phyloP scores from a whole-genome alignment of 371 early-diverging fungal species.

The Mortierella sp. region DNA sequence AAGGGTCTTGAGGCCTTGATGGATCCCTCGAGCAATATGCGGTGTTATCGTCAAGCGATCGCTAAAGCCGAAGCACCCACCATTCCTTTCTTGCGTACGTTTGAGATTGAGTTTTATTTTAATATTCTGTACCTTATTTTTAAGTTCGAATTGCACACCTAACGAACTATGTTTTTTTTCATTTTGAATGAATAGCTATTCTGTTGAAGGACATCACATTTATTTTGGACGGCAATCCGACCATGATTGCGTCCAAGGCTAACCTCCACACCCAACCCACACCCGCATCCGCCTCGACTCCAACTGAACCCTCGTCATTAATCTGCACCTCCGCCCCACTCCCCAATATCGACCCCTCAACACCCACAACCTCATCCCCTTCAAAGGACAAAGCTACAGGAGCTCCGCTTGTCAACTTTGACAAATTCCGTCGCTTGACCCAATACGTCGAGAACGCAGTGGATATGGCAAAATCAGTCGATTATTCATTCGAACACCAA shows the following conservation, averaged over 20 bases:
- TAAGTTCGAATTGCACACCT: neutral
- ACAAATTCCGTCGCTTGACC: slow-evolving; percentile 62
- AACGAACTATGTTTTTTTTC: neutral
- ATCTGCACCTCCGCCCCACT: neutral
- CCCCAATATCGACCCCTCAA: neutral
- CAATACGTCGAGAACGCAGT: slow-evolving; percentile 57
- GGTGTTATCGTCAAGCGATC: slow-evolving; percentile 60
- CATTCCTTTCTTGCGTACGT: slow-evolving; percentile 67
- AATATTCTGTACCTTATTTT: neutral
- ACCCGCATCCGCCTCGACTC: neutral
- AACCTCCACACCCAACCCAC: neutral
- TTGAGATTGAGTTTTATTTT: neutral
- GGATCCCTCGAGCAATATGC: slow-evolving; percentile 66
- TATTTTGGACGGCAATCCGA: slow-evolving; percentile 67
- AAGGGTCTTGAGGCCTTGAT: slow-evolving; percentile 60
- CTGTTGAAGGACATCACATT: slow-evolving; percentile 71
- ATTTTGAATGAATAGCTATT: slow-evolving; percentile 46
- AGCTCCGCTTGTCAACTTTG: slow-evolving; percentile 63
- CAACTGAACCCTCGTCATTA: neutral
- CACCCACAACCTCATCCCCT: neutral
- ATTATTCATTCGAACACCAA: slow-evolving; percentile 54
- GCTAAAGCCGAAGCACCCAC: slow-evolving; percentile 48
- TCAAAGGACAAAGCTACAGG: neutral
- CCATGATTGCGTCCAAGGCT: slow-evolving; percentile 43
- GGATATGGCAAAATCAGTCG: slow-evolving; percentile 42